Evolutionary conservation across 1,284 basidiomycete genomes (phyloP), one percentile per base, ranked within the genome.

Genomic region (Termitomyces sp.): DNA sequence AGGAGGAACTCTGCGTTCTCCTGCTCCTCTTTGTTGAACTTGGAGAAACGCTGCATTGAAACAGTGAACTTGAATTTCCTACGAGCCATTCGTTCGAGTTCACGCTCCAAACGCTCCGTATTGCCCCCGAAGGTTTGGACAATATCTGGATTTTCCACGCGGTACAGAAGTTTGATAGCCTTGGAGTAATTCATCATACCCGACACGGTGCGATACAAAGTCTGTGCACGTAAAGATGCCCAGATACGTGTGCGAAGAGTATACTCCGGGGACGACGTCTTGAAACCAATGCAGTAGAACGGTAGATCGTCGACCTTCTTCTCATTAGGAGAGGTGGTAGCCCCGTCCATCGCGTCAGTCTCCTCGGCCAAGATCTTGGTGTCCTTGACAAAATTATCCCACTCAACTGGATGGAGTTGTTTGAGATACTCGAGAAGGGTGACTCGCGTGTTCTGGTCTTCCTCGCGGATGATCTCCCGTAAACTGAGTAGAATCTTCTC

Each of bases 181-280:
- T 99, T 99, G 65, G 92, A 91, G 76, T 99, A 99, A 79, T 99
- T 99, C 97, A 99, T 99, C 90, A 99, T 98, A 55, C 97, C 97
- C n/a, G 97, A 99, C n/a, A 99, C 94, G 13, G 97, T 99, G 61
- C 97, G 90, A 74, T 99, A 99, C 34, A 99, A 82, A 0, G 97
- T 99, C 75, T 99, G 97, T 10, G 95, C 96, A 57, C 97, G 92
- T 26, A 99, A 82, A 15, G 96, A 99, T 1, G 97, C 96, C 97
- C 97, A 99, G 65, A 99, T 99, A 72, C 97, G 92, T 0, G 97
- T 99, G 64, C 96, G 94, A 43, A 99, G 86, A 17, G 96, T 99
- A 73, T 98, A 99, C 71, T 99, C 97, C 12, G 96, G 96, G 5
- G 96, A 95, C 10, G 97, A 94, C 9, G 91, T 97, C 79, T 98